Evolutionary conservation across 441 rosid species (phyloP).

Genomic region (Metrosideros polymorpha): DNA sequence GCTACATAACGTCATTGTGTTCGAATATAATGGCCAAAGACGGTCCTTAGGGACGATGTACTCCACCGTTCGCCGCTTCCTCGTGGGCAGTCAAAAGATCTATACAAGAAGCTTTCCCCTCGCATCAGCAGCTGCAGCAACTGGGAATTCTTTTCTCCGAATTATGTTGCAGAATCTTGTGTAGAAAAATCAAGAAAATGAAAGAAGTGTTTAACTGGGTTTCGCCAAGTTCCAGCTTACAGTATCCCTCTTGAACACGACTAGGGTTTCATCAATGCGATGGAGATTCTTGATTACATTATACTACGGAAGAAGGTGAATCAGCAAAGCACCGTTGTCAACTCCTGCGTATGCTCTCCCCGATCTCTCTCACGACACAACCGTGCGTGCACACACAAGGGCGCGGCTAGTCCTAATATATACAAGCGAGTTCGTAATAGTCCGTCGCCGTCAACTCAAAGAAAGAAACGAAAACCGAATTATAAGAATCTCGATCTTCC

Average conservation of each 20-base stretch:
- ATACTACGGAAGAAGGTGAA: not conserved
- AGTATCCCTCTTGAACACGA: not conserved
- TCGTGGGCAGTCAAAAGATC: not conserved
- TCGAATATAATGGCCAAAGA: not conserved
- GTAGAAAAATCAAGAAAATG: not conserved
- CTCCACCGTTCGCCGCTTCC: not conserved
- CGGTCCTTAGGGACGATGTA: not conserved
- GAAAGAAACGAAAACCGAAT: not conserved
- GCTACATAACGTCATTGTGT: not conserved
- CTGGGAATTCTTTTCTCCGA: not conserved
- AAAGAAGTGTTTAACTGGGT: not conserved
- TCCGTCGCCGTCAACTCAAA: fast-evolving
- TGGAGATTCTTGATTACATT: not conserved
- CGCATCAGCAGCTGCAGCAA: not conserved
- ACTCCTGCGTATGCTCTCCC: not conserved
- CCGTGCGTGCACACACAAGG: too few species aligned
- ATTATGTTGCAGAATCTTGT: not conserved
- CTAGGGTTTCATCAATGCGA: not conserved
- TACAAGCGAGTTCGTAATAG: not conserved
- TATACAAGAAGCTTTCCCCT: not conserved
- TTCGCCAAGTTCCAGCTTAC: not conserved
- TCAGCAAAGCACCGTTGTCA: not conserved
- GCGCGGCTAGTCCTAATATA: not conserved
- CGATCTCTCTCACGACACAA: not conserved
- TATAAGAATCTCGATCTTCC: not conserved